Conservation (phyloP, 2,329 filamentous ascomycete genomes). For the Neonectria punicea region DNA sequence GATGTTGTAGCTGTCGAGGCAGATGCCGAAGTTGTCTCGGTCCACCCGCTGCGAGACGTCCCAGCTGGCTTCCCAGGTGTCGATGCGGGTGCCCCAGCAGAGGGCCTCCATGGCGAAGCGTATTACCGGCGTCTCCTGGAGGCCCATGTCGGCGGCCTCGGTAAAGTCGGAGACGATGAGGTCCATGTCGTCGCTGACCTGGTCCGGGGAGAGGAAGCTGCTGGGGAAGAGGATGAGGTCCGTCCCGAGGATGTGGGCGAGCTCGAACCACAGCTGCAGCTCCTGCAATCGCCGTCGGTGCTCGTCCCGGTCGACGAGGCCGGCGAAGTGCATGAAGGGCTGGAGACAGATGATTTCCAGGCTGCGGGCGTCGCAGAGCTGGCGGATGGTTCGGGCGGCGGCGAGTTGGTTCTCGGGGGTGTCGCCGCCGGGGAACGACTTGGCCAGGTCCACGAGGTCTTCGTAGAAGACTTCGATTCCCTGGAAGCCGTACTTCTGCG, state of each 20-base stretch:
- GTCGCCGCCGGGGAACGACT: conserved; percentile 54
- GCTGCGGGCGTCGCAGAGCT: conserved; percentile 64
- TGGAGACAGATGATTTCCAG: conserved; percentile 74
- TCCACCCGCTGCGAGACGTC: conserved; percentile 73
- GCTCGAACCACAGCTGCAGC: conserved; percentile 74
- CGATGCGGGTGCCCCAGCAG: conserved; percentile 75
- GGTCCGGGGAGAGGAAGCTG: conserved; percentile 67
- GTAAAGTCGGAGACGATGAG: conserved; percentile 71
- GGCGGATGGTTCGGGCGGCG: conserved; percentile 67
- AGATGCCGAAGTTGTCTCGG: conserved; percentile 78
- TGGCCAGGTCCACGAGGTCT: conserved; percentile 73
- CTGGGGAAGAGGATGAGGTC: conserved; percentile 81
- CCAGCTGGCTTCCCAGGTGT: conserved; percentile 80
- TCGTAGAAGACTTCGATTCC: conserved; percentile 84
- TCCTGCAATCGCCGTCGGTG: conserved; percentile 69
- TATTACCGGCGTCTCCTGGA: conserved; percentile 64
- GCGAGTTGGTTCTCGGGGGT: conserved; percentile 58
- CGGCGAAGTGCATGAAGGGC: conserved; percentile 83
- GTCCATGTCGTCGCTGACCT: conserved; percentile 58
- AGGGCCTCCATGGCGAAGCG: conserved; percentile 80
- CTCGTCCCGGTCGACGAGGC: conserved; percentile 69
- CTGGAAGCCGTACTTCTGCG: conserved; percentile 70
- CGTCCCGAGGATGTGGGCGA: conserved; percentile 72
- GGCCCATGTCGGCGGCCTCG: conserved; percentile 74
- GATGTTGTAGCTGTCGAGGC: conserved; percentile 83